Base-by-base conservation (phyloP, 768 basidiomycete genomes). In the Trametes meyenii region DNA sequence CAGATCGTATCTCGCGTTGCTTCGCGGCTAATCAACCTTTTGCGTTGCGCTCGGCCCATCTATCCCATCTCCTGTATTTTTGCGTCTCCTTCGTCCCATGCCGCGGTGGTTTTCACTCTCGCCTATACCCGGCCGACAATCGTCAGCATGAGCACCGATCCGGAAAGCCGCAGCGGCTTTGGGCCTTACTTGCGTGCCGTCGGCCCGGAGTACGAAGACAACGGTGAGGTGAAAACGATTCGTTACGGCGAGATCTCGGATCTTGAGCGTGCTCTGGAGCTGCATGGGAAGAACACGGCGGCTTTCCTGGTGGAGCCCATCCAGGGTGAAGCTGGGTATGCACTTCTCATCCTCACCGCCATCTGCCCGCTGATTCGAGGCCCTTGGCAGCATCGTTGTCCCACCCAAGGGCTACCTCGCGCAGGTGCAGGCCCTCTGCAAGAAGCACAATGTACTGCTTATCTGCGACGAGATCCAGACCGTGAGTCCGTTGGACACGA, bases 401-500 rank as follows among this genome's bases (percentile, higher is more conserved):
- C 97, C 97, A 0, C 87, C 89, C 1, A 81, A 83, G 8, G 95
- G 95, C 5, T 99, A 99, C 76, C 83, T 99, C 40, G 72, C 83
- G 33, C 77, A 85, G 66, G 88, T 88, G 26, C 87, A 88, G 53
- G 87, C 82, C 55, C 80, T 98, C 26, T 99, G 97, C 83, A 90
- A 90, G 78, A 85, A 91, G 75, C 86, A 96, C 76, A 94, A 96
- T 50, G 94, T 94, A 0, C 81, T 99, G n/a, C 79, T 99, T 38
- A 98, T 99, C 70, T 96, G 94, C 67, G 97, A 99, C 67, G 97
- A 99, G 75, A 95, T 99, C 64, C 97, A 99, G 76, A 98, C 97
- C 43, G 92, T 92, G 58, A 57, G 79, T 14, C 8, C 55, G 10
- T 38, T 21, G 21, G 7, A 21, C 14, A 4, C 48, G n/a, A 17